These are phyloP conservation scores for Samsoniella hepiali DNA, from an alignment of 2,329 filamentous ascomycete species.

Conservation along the genomic window DNA sequence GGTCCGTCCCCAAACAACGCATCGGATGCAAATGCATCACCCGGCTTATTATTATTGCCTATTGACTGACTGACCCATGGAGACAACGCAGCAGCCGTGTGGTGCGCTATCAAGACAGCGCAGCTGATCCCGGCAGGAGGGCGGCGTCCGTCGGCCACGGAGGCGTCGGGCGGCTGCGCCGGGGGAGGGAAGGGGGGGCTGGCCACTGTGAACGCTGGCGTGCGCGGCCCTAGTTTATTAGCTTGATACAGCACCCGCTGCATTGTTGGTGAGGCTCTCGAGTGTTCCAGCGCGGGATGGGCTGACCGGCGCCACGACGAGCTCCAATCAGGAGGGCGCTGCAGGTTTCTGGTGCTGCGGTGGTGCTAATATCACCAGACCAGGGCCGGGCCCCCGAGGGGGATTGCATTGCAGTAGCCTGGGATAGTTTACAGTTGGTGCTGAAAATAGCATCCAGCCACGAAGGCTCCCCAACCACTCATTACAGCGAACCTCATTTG, in stretches of 20 bases:
- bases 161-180: constrained; percentile 10
- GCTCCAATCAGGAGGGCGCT: neutral
- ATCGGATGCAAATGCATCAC: constrained; percentile 13
- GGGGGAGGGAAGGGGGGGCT: neutral
- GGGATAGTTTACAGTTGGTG: no score
- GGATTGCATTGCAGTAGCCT: neutral
- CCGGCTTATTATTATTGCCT: neutral
- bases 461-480: neutral
- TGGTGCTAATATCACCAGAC: constrained; percentile 2
- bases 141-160: neutral
- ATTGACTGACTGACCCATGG: neutral
- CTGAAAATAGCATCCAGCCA: constrained; percentile 7
- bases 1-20: constrained; percentile 5
- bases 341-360: constrained; percentile 1
- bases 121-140: neutral
- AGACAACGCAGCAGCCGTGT: neutral
- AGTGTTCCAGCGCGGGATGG: neutral
- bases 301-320: neutral
- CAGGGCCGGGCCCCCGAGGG: neutral
- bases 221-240: neutral
- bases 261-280: constrained; percentile 4
- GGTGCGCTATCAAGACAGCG: neutral
- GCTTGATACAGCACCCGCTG: constrained; percentile 1
- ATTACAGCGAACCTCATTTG: neutral
- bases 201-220: neutral